Evolutionary conservation across 164 flowering plant genomes (phyloP).

Genomic region (Akebia trifoliata): DNA sequence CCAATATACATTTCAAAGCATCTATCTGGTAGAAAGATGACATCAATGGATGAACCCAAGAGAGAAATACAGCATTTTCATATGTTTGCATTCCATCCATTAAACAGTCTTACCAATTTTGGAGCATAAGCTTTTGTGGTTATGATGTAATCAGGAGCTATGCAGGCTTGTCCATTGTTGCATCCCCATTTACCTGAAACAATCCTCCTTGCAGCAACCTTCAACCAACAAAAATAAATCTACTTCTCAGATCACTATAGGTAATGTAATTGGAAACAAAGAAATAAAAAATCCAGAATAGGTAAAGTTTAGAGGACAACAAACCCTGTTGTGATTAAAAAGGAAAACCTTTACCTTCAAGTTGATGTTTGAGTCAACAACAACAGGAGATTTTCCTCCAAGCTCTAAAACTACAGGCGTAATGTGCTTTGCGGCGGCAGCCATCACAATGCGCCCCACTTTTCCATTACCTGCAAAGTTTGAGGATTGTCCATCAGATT

Average conservation of each 20-base stretch:
- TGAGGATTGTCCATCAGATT: slow-evolving; percentile 3
- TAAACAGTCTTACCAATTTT: slow-evolving; percentile 42
- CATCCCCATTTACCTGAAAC: slow-evolving; percentile 66
- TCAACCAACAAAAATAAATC: slow-evolving; percentile 11
- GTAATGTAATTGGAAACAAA: not conserved
- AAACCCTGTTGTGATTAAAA: not conserved
- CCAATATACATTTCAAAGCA: slow-evolving; percentile 48
- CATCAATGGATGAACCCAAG: slow-evolving; percentile 6
- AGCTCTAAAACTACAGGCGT: slow-evolving; percentile 94
- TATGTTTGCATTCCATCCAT: not conserved
- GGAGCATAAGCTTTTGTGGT: slow-evolving; percentile 72
- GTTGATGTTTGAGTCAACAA: slow-evolving; percentile 69
- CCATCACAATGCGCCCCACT: slow-evolving; percentile 79
- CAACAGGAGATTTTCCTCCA: slow-evolving; percentile 90
- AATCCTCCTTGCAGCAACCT: slow-evolving; percentile 75
- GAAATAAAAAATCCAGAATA: not conserved
- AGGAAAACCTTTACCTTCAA: slow-evolving; percentile 39
- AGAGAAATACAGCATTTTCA: not conserved
- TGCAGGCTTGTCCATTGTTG: slow-evolving; percentile 79
- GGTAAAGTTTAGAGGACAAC: not conserved
- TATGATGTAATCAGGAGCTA: slow-evolving; percentile 64
- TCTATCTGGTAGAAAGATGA: slow-evolving; percentile 41
- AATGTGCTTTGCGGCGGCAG: slow-evolving; percentile 94
- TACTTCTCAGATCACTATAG: not conserved
- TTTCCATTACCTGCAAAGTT: slow-evolving; percentile 58